Evolutionary conservation across 2,329 filamentous ascomycete species (phyloP).

Genomic region (Nothophaeocryptopus gaeumannii): DNA sequence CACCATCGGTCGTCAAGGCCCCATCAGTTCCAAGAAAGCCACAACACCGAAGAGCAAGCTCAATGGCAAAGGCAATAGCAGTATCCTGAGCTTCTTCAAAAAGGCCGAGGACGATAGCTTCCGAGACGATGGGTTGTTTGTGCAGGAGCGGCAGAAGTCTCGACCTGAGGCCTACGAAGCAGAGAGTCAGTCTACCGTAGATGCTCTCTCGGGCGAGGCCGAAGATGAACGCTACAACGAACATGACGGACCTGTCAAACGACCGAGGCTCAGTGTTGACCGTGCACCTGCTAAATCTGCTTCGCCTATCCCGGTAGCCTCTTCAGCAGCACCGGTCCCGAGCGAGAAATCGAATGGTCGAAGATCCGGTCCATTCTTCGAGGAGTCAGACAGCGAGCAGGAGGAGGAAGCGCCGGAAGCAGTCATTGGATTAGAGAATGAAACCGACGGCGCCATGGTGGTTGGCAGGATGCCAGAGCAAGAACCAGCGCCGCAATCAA

Average conservation of each 20-base stretch:
- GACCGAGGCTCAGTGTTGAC: slow-evolving; percentile 34
- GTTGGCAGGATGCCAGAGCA: slow-evolving; percentile 14
- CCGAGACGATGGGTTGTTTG: slow-evolving; percentile 34
- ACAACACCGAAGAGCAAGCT: slow-evolving; percentile 39
- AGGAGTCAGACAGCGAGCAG: slow-evolving; percentile 65
- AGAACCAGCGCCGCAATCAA: not conserved
- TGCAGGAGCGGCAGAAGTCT: slow-evolving; percentile 28
- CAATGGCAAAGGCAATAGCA: slow-evolving; percentile 47
- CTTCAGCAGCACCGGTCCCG: not conserved
- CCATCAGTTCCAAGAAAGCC: slow-evolving; percentile 33
- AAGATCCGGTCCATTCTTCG: slow-evolving; percentile 61
- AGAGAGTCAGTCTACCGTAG: no score
- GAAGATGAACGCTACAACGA: slow-evolving; percentile 44
- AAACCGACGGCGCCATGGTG: slow-evolving; percentile 9
- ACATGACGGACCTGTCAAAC: slow-evolving; percentile 41
- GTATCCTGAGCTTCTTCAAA: slow-evolving; percentile 55
- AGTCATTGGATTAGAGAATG: slow-evolving; percentile 20
- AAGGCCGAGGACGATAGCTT: slow-evolving; percentile 43
- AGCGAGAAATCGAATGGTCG: not conserved
- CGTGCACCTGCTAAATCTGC: slow-evolving; percentile 37
- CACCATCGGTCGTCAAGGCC: slow-evolving; percentile 31
- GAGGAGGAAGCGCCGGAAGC: slow-evolving; percentile 31
- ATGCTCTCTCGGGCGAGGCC: slow-evolving; percentile 7
- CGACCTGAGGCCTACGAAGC: not conserved
- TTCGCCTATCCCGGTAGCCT: not conserved